phyloP scores from a whole-genome alignment of 768 basidiomycete genomes.

The Auriscalpium vulgare region DNA sequence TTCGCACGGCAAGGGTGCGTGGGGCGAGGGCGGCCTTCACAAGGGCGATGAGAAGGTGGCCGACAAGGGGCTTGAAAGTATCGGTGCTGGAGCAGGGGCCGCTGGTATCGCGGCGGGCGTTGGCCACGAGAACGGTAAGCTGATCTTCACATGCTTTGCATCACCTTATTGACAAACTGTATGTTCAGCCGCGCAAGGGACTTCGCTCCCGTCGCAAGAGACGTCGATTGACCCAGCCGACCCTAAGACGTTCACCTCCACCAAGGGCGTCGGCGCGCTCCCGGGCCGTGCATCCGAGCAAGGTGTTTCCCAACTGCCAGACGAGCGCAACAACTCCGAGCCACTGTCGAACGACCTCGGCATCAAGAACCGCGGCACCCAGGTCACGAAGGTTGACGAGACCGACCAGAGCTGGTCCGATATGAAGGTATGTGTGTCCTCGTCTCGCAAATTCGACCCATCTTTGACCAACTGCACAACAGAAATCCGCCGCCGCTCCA shows the following conservation, averaged over 20 bases:
- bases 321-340: conserved; percentile 23
- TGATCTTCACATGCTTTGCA: too few relatives aligned
- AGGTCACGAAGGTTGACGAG: background rate
- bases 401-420: background rate
- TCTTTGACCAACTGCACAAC: too few relatives aligned
- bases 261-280: conserved; percentile 38
- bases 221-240: too few relatives aligned
- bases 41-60: background rate
- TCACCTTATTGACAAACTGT: too few relatives aligned
- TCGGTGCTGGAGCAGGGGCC: background rate
- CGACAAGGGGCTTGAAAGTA: background rate
- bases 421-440: background rate
- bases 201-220: too few relatives aligned
- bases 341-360: background rate
- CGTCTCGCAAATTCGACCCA: too few relatives aligned
- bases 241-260: too few relatives aligned
- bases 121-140: too few relatives aligned
- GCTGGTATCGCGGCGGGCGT: background rate
- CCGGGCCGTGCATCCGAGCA: conserved; percentile 38
- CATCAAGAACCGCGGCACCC: background rate
- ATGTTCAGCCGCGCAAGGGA: too few relatives aligned
- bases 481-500: background rate
- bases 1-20: background rate
- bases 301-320: conserved; percentile 40
- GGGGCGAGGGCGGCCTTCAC: background rate